Evolutionary conservation across 2,329 filamentous ascomycete genomes (phyloP).

Genomic region (Pyrenophora tritici-repentis): DNA sequence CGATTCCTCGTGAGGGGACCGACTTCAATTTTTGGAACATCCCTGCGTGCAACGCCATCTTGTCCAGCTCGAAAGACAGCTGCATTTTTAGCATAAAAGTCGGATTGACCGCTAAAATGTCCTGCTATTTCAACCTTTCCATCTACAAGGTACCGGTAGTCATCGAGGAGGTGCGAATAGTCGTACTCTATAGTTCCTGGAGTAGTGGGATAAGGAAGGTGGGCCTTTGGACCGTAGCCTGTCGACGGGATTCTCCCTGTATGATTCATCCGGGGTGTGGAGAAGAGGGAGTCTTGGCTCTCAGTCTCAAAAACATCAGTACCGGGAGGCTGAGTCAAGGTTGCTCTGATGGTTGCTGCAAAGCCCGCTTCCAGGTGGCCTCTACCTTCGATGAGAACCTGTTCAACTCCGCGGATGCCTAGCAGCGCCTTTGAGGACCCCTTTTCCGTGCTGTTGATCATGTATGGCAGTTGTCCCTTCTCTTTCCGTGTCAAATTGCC

Average conservation of each 20-base stretch:
- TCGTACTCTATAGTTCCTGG: background rate
- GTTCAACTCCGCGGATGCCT: conserved; percentile 20
- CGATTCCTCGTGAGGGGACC: background rate
- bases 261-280: background rate
- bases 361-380: background rate
- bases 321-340: background rate
- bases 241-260: background rate
- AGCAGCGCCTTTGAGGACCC: conserved; percentile 20
- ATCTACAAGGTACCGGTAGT: background rate
- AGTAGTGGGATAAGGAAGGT: background rate
- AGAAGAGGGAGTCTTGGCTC: background rate
- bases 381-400: conserved; percentile 5
- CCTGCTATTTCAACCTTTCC: background rate
- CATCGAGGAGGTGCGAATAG: background rate
- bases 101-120: background rate
- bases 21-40: background rate
- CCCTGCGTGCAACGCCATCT: no score
- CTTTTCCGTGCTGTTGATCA: conserved; percentile 16
- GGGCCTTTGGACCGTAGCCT: background rate
- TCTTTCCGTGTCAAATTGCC: conserved; percentile 1
- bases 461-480: conserved; percentile 9
- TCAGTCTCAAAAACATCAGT: background rate
- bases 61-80: background rate
- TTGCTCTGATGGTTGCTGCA: background rate
- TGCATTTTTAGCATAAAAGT: background rate